phyloP scores from a whole-genome alignment of 176 grass and related monocot genomes.

The Pontederia paniculata region DNA sequence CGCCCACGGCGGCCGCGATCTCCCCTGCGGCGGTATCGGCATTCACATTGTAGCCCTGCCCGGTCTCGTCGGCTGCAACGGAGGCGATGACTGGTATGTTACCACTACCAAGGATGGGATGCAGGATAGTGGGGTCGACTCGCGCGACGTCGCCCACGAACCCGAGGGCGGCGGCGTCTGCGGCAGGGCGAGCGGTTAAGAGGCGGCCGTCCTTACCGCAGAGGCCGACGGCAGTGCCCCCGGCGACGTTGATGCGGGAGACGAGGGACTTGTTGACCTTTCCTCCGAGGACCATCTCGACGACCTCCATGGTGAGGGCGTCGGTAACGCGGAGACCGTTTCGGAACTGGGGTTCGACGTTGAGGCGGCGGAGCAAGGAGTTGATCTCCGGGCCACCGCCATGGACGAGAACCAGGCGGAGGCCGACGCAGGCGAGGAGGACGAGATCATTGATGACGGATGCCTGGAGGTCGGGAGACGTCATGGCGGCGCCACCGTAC shows the following conservation, averaged over 20 bases:
- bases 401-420: conserved; percentile 66
- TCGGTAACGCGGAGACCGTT: conserved; percentile 71
- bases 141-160: conserved; percentile 61
- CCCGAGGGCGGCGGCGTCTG: conserved; percentile 42
- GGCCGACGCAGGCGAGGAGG: conserved; percentile 64
- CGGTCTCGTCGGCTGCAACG: conserved; percentile 59
- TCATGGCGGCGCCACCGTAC: conserved; percentile 75
- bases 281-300: conserved; percentile 73
- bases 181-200: conserved; percentile 42
- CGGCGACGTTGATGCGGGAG: conserved; percentile 55
- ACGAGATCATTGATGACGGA: conserved; percentile 76
- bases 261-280: conserved; percentile 88
- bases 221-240: conserved; percentile 66
- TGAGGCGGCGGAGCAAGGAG: conserved; percentile 41
- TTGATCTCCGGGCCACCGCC: conserved; percentile 79
- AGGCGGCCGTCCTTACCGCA: conserved; percentile 65
- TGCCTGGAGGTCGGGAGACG: conserved; percentile 42
- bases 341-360: conserved; percentile 49
- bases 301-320: conserved; percentile 63
- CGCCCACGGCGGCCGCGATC: conserved; percentile 57
- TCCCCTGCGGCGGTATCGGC: conserved; percentile 68
- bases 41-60: conserved; percentile 82
- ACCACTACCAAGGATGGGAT: conserved; percentile 39
- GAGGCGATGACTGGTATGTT: conserved; percentile 85
- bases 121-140: conserved; percentile 52